Base-by-base conservation (phyloP, 177 flowering plant genomes). In the Tripterygium wilfordii region DNA sequence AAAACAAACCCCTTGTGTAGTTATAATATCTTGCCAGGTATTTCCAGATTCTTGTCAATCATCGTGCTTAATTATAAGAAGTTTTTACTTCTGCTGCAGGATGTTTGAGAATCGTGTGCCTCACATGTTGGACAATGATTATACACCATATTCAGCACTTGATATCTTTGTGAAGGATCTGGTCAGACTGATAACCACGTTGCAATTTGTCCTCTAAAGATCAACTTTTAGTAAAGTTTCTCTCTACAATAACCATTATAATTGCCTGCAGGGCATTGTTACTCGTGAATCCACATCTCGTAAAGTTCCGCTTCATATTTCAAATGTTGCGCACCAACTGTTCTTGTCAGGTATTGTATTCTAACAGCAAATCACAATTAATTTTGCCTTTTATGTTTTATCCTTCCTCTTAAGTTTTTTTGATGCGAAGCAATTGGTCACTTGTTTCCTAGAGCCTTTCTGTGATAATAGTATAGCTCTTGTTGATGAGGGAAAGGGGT, bases 21-120 rank as follows among this genome's bases (percentile, higher is more conserved):
- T n/a, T n/a, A n/a, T n/a, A n/a, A n/a, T n/a, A n/a, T n/a, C n/a
- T n/a, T n/a, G n/a, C n/a, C n/a, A n/a, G n/a, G n/a, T n/a, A n/a
- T n/a, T n/a, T n/a, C n/a, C n/a, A n/a, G n/a, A n/a, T n/a, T n/a
- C n/a, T n/a, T n/a, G n/a, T n/a, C n/a, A n/a, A n/a, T n/a, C n/a
- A n/a, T n/a, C n/a, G n/a, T n/a, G n/a, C n/a, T n/a, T n/a, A n/a
- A n/a, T n/a, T n/a, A n/a, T n/a, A n/a, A n/a, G n/a, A n/a, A n/a
- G n/a, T n/a, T n/a, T n/a, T n/a, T n/a, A n/a, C n/a, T n/a, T n/a
- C n/a, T n/a, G n/a, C n/a, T 62, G 43, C 79, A 94, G 99, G 99
- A 94, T 94, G 97, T 83, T 90, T 70, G 96, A 82, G 65, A 90
- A 94, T 64, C 99, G 97, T 54, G 92, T 77, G 21, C 96, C 97